Base-by-base conservation (phyloP, 495 filamentous ascomycete genomes). In the Penicillium coffeae region DNA sequence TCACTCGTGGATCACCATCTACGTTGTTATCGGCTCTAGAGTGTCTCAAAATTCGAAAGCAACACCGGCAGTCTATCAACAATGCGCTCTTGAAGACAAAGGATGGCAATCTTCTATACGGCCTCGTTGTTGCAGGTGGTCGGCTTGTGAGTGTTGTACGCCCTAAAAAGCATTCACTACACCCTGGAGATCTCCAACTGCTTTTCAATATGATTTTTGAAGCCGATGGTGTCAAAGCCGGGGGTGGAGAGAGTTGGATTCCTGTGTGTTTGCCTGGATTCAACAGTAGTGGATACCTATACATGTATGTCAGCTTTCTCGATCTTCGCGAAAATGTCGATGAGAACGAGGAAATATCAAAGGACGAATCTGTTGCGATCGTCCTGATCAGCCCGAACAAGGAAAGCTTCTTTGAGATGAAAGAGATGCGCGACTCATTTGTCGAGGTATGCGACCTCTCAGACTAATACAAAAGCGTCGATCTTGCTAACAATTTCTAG, bases 151-250 rank as follows among this genome's bases (percentile, higher is more conserved):
- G 88, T 59, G 94, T 99, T 27, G 83, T 96, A 35, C 77, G 94
- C 30, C 94, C 94, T 1, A 90, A 92, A 60, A 90, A 92, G 47
- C 93, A 99, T 69, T 95, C 89, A 1, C 78, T 99, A 21, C 94
- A 97, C 54, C 94, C 94, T 0, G 90, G 91, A 45, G 94, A 99
- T 55, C 77, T 99, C 16, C 92, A 96, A 53, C 81, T 99, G 21
- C 85, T 99, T 21, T 97, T 99, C 76, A 96, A 96, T 58, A 97
- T 99, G 94, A 81, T 99, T n/a, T 97, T 96, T 54, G 91, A 94
- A 63, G 89, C 92, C 3, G 85, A 87, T 36, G 86, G 87, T 30
- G 84, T 99, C 59, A 90, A 90, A 53, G 83, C 83, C 37, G 89
- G 87, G 4, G 93, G 90, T 21, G 91, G 90, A 13, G 94, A 99